Evolutionary conservation across 1,284 basidiomycete species (phyloP).

Genomic region (Cryptococcus sp.): DNA sequence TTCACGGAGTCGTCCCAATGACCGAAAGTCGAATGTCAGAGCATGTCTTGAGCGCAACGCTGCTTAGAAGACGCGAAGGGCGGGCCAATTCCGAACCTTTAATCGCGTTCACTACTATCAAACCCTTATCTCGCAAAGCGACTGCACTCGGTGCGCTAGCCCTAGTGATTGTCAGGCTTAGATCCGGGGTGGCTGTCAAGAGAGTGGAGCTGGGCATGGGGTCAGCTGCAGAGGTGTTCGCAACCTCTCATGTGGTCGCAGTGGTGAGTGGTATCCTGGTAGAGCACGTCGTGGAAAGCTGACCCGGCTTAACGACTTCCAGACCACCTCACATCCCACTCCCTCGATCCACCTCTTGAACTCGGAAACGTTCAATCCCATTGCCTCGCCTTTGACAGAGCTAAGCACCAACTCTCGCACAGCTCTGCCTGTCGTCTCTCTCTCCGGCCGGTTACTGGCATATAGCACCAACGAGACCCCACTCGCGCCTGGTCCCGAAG

Average conservation of each 20-base stretch:
- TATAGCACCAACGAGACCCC: constrained; percentile 34
- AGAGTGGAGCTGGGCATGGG: constrained; percentile 37
- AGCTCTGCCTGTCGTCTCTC: constrained; percentile 29
- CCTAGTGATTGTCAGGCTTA: constrained; percentile 29
- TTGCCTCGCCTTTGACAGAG: constrained; percentile 15
- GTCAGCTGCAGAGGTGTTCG: constrained; percentile 18
- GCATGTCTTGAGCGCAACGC: background rate
- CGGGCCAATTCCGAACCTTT: background rate
- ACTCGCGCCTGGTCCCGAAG: constrained; percentile 28
- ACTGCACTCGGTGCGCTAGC: constrained; percentile 15
- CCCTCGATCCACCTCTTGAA: constrained; percentile 37
- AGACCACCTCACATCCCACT: constrained; percentile 35
- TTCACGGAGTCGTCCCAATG: background rate
- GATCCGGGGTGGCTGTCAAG: constrained; percentile 29
- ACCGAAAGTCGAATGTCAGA: background rate
- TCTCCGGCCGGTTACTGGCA: constrained; percentile 42
- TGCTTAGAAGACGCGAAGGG: background rate
- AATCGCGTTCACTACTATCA: constrained; percentile 5
- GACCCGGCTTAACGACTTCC: background rate
- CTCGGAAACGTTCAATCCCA: constrained; percentile 22
- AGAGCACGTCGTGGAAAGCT: background rate
- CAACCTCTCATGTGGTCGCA: constrained; percentile 27
- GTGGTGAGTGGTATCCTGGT: constrained; percentile 30
- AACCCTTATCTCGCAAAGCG: background rate
- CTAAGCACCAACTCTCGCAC: constrained; percentile 22